Evolutionary conservation across 169 alveolate species (phyloP).

Genomic region (Babesia ovata): DNA sequence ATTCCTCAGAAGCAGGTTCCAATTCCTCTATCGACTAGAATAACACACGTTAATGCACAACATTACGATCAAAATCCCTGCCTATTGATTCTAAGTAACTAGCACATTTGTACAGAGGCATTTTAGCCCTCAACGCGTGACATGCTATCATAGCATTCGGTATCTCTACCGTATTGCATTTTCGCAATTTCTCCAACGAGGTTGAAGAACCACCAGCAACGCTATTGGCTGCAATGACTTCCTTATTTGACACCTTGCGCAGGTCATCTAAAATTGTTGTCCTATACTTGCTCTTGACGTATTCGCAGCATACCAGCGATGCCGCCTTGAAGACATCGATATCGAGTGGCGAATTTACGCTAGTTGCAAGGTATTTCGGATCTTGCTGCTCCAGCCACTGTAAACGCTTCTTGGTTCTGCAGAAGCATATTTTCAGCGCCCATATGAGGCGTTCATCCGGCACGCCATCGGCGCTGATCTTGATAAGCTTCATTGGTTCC

Average conservation of each 20-base stretch:
- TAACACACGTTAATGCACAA: background rate
- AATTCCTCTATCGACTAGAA: conserved; percentile 21
- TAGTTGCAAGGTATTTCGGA: conserved; percentile 29
- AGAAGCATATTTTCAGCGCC: conserved; percentile 49
- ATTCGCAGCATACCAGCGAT: conserved; percentile 36
- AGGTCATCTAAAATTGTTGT: conserved; percentile 47
- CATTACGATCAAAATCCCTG: background rate
- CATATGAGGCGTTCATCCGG: conserved; percentile 42
- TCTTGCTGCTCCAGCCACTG: conserved; percentile 52
- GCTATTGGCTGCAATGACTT: background rate
- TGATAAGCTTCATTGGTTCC: conserved; percentile 12
- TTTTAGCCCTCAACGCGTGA: conserved; percentile 52
- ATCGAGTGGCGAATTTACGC: conserved; percentile 65
- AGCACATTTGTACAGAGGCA: conserved; percentile 63
- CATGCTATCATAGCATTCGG: conserved; percentile 43
- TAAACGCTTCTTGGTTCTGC: conserved; percentile 53
- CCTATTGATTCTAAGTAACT: conserved; percentile 21
- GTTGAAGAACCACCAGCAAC: background rate
- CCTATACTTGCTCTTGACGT: conserved; percentile 20
- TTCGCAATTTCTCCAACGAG: conserved; percentile 4
- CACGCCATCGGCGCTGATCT: conserved; percentile 35
- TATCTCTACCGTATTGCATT: conserved; percentile 2
- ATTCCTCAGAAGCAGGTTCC: conserved; percentile 47
- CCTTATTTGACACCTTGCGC: background rate
- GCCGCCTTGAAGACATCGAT: conserved; percentile 59